A percentile compares a stretch with the other conserved stretches of the same genome.
Evolutionary conservation across 768 basidiomycete genomes (phyloP).

Genomic region (Termitomyces sp.): DNA sequence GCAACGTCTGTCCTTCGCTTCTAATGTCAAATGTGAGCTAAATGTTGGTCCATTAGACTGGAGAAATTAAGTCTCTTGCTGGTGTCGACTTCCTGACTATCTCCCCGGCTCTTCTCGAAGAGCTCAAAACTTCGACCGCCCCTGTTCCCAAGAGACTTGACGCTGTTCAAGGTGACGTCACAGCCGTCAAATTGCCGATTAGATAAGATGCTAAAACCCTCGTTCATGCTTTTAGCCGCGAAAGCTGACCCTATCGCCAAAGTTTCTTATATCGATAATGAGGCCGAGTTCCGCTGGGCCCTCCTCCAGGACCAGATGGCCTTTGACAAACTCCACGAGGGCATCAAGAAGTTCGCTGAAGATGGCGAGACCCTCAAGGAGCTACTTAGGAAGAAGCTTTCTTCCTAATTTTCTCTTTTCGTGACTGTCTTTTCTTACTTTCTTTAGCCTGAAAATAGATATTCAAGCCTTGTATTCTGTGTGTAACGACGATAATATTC

Average conservation of each 20-base stretch:
- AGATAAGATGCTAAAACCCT: not conserved
- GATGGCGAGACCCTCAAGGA: conserved; percentile 88
- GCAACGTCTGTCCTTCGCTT: conserved; percentile 62
- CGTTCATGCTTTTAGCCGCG: conserved; percentile 31
- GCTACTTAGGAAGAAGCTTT: conserved; percentile 66
- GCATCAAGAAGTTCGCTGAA: conserved; percentile 97
- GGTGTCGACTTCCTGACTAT: conserved; percentile 99
- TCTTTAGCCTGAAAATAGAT: not conserved
- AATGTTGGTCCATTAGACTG: conserved; percentile 38
- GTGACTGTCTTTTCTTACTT: not conserved
- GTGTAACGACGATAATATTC: not conserved
- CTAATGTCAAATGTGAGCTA: not conserved
- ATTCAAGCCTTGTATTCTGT: not conserved
- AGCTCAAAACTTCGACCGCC: conserved; percentile 79
- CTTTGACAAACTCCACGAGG: conserved; percentile 98
- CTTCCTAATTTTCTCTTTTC: conserved; percentile 28
- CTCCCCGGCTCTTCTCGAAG: conserved; percentile 82
- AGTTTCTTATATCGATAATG: conserved; percentile 84
- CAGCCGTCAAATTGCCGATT: conserved; percentile 6
- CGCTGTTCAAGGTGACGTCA: conserved; percentile 46
- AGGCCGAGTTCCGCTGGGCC: conserved; percentile 93
- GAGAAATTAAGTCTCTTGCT: conserved; percentile 92
- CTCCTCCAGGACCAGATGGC: conserved; percentile 95
- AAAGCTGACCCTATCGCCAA: conserved; percentile 64
- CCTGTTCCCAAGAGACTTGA: conserved; percentile 85